A percentile compares a stretch with the other conserved stretches of the same genome.
Evolutionary conservation across 1,284 basidiomycete species (phyloP).

Genomic region (Cutaneotrichosporon cyanovorans): DNA sequence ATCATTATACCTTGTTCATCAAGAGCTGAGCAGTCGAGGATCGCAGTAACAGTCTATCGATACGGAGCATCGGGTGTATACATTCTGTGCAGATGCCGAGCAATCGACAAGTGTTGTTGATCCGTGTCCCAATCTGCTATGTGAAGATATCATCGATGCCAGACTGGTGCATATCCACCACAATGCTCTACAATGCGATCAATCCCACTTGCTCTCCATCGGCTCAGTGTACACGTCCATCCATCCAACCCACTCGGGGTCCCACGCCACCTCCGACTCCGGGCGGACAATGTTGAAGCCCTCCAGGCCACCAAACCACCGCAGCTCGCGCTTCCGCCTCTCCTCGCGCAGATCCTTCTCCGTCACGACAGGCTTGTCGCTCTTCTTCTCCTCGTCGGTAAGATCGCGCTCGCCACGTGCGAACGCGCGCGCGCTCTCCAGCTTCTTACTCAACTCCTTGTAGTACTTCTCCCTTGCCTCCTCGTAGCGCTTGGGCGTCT

Average conservation of each 20-base stretch:
- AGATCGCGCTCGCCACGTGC: conserved; percentile 70
- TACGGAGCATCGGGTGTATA: too few relatives aligned
- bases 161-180: background rate
- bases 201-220: background rate
- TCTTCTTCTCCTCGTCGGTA: conserved; percentile 65
- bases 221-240: conserved; percentile 55
- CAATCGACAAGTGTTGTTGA: background rate
- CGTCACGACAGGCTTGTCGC: conserved; percentile 68
- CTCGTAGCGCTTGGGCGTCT: conserved; percentile 57
- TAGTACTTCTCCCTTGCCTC: conserved; percentile 73
- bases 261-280: conserved; percentile 61
- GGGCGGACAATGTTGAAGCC: conserved; percentile 72
- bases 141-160: conserved; percentile 22
- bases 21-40: too few relatives aligned
- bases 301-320: conserved; percentile 67
- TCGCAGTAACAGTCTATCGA: too few relatives aligned
- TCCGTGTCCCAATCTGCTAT: conserved; percentile 9
- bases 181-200: background rate
- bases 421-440: conserved; percentile 70
- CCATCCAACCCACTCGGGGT: conserved; percentile 60
- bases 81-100: background rate
- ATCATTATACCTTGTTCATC: too few relatives aligned
- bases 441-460: conserved; percentile 57
- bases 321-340: conserved; percentile 73
- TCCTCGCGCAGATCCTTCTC: conserved; percentile 79